Conservation (phyloP, 139 green algal species). For the Pseudopediastrum boryanum region DNA sequence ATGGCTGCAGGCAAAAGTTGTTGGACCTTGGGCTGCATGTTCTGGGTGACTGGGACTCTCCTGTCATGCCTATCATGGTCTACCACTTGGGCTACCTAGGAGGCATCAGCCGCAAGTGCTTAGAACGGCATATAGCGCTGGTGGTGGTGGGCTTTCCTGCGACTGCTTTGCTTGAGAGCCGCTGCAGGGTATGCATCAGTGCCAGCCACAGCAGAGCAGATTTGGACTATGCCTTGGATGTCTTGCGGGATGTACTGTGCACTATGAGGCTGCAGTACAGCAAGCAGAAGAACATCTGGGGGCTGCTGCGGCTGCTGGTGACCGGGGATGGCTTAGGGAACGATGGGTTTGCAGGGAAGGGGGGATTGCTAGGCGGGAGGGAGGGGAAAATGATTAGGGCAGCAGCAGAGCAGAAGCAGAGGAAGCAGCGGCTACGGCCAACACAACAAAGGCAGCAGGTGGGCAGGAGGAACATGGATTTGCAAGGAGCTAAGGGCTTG, state of each 20-base stretch:
- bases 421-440: no score
- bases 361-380: no score
- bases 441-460: no score
- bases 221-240: conserved; percentile 86
- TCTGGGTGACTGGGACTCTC: conserved; percentile 93
- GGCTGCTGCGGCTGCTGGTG: no score
- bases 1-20: conserved; percentile 56
- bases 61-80: conserved; percentile 98
- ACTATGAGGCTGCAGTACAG: no score
- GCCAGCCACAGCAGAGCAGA: conserved; percentile 90
- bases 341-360: no score
- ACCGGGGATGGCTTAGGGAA: no score
- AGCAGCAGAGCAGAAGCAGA: no score
- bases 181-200: conserved; percentile 93
- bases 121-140: conserved; percentile 76
- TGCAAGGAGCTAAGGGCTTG: no score
- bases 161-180: conserved; percentile 84
- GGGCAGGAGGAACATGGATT: no score
- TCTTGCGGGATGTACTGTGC: neutral
- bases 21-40: conserved; percentile 86
- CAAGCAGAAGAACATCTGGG: no score
- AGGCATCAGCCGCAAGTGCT: conserved; percentile 71
- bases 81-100: conserved; percentile 78
- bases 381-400: no score
- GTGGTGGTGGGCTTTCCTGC: conserved; percentile 98